Base-by-base conservation (phyloP, 2,329 filamentous ascomycete species). In the Parascedosporium putredinis region DNA sequence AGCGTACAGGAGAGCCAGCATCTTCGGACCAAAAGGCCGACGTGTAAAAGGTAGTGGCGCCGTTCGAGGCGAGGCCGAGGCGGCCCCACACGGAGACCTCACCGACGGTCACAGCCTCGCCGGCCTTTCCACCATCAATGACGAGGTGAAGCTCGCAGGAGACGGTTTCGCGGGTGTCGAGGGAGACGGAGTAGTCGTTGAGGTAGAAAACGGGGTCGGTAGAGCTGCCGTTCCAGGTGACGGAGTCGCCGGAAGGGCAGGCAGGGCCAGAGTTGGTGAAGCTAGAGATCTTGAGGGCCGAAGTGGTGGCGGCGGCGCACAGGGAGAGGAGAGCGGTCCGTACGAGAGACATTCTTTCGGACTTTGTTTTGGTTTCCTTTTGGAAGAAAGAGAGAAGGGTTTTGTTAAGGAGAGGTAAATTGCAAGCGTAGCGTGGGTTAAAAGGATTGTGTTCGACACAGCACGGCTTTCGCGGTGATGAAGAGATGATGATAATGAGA, bases 131-230 rank as follows among this genome's bases (percentile, higher is more conserved):
- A 14, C 24, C 23, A 3, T 36, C 31, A 27, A 50, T 22, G 40
- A 40, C 36, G 48, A 50, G 23, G 20, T 34, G 16, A 16, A 50
- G 38, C 8, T 20, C 23, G 40, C 48, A 45, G 47, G n/a, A 16
- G 23, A 24, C 20, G 45, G n/a, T 33, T n/a, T 70, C 66, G 16
- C 61, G 66, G 9, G 62, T 62, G 53, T 67, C 63, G 49, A 67
- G 55, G 25, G 60, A 58, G 29, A 59, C 43, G 54, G 70, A 69
- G 50, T 69, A 66, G 51, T 62, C 68, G 0, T 69, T 67, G 55
- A 69, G 60, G 51, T 70, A 71, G 51, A 68, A 71, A 50, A 71
- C 68, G 12, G 52, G 43, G 16, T 55, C 53, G 14, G 36, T 51
- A n/a, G 57, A 38, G 14, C 51, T 54, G n/a, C 57, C 59, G 0